These are phyloP conservation scores for Didymella keratinophila DNA, from an alignment of 2,329 filamentous ascomycete genomes.

Conservation along the genomic window DNA sequence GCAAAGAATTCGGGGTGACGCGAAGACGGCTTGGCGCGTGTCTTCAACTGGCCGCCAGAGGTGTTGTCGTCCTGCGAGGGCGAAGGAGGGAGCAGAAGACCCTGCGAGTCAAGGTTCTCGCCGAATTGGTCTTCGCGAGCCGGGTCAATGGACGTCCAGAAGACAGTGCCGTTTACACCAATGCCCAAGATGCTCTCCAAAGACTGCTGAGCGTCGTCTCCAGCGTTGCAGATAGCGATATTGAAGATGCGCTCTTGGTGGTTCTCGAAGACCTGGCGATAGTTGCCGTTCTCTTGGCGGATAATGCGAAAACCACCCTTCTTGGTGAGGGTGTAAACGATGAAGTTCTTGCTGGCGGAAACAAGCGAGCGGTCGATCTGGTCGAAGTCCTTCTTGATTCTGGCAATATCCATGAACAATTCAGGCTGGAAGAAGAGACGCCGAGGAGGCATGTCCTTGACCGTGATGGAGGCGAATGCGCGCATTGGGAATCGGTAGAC, in stretches of 20 bases:
- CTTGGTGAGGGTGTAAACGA: conserved; percentile 93
- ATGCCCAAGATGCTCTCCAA: conserved; percentile 86
- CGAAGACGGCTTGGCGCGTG: conserved; percentile 87
- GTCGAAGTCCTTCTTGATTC: conserved; percentile 96
- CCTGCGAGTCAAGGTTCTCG: conserved; percentile 84
- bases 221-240: conserved; percentile 77
- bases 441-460: conserved; percentile 65
- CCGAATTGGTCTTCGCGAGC: conserved; percentile 65
- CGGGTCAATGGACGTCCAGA: conserved; percentile 79
- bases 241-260: conserved; percentile 96
- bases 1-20: conserved; percentile 93
- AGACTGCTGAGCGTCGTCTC: conserved; percentile 56
- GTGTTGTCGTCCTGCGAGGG: conserved; percentile 87
- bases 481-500: conserved; percentile 97
- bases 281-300: conserved; percentile 88
- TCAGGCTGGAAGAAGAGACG: conserved; percentile 75
- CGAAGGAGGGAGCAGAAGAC: conserved; percentile 88
- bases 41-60: conserved; percentile 92
- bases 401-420: conserved; percentile 88
- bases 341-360: conserved; percentile 87
- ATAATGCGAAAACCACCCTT: conserved; percentile 93
- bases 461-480: conserved; percentile 89
- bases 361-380: conserved; percentile 95
- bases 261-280: conserved; percentile 90
- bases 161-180: conserved; percentile 93